Base-by-base conservation (phyloP, 257 asterid species). In the Nicotiana benthamiana region DNA sequence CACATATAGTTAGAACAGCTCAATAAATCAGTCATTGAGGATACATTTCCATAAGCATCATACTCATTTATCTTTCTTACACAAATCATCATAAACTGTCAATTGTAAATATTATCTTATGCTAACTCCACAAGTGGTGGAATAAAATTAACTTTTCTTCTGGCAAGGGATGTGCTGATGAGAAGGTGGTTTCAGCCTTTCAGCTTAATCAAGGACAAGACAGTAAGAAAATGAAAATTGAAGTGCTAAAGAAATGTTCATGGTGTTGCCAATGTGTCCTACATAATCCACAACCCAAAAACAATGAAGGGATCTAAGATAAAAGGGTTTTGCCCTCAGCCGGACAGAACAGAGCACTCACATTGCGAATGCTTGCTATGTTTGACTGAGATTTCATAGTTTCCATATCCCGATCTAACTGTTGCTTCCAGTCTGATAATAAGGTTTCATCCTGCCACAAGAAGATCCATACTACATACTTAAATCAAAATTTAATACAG, bases 401-500 rank as follows among this genome's bases (percentile, higher is more conserved):
- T 84, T 90, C 97, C 75, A 87, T 88, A 85, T 95, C 98, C 32
- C 92, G 93, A 81, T 95, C 97, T 87, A 95, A 84, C 79, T 88
- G 95, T 43, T 91, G 95, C 83, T 95, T 93, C 98, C 97, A 95
- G 82, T 92, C 97, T 56, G 90, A 83, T 74, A 95, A 89, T 67
- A 88, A 86, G 6, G 87, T 81, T 87, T 93, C 97, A 56, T 95
- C 98, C 97, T 94, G 93, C 54, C 70, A 87, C 28, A 75, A 75
- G 20, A 75, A 27, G n/a, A 83, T 36, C 62, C 80, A 66, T 74
- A 72, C 40, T 54, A 11, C 43, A 36, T 77, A 60, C 43, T 54
- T 43, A 40, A 53, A 75, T 48, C 43, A 70, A 75, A 34, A 64
- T 24, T 40, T 32, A 54, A 61, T 30, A 59, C 76, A 75, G 40